These are phyloP conservation scores for Cyberlindnera lachancei DNA, from an alignment of 805 yeast genomes.

Conservation along the genomic window DNA sequence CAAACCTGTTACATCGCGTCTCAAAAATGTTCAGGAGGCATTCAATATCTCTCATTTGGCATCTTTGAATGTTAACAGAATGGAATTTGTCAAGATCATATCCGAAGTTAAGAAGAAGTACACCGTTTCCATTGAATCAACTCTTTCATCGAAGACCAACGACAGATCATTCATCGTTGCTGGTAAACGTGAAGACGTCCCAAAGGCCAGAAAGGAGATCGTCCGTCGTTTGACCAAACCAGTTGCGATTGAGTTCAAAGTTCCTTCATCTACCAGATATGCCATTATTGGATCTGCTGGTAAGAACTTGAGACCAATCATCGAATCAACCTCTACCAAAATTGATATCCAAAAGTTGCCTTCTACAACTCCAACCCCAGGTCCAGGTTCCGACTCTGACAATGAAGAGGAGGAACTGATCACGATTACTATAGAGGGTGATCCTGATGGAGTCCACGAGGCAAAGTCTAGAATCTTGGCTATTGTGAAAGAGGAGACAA, in stretches of 20 bases:
- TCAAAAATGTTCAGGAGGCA: constrained; percentile 39
- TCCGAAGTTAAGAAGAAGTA: constrained; percentile 51
- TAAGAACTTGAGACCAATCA: constrained; percentile 68
- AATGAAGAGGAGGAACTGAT: constrained; percentile 53
- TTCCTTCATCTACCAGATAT: constrained; percentile 74
- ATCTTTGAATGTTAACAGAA: constrained; percentile 54
- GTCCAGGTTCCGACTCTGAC: constrained; percentile 44
- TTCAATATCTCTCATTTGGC: constrained; percentile 66
- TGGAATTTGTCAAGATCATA: constrained; percentile 64
- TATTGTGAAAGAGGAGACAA: constrained; percentile 71
- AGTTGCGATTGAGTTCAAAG: constrained; percentile 45
- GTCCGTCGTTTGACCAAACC: constrained; percentile 74
- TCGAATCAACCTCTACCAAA: constrained; percentile 56
- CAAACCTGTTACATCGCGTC: constrained; percentile 27
- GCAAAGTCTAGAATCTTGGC: constrained; percentile 66
- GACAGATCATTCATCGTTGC: constrained; percentile 77
- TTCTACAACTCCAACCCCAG: constrained; percentile 30
- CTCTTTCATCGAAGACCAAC: constrained; percentile 65
- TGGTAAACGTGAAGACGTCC: constrained; percentile 63
- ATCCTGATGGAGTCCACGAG: constrained; percentile 67
- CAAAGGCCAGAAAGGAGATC: constrained; percentile 66
- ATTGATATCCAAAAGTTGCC: constrained; percentile 64
- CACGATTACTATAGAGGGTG: constrained; percentile 69
- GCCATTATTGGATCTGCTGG: constrained; percentile 87
- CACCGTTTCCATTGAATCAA: constrained; percentile 71